phyloP scores from a whole-genome alignment of 495 filamentous ascomycete species.

The Schizothecium vesticola region DNA sequence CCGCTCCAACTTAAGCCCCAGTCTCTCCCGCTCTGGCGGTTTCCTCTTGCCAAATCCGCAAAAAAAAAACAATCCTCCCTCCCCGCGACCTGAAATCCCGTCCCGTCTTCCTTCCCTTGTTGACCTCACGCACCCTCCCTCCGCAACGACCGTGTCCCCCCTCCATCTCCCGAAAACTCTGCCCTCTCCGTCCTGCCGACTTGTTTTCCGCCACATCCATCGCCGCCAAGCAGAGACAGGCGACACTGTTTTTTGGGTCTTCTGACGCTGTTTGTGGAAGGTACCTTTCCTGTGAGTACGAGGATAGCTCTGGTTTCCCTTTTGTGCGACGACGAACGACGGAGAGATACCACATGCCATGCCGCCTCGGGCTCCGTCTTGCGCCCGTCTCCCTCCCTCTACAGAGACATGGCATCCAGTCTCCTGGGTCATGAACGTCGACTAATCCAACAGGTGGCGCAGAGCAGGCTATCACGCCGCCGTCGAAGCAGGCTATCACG shows the following conservation, averaged over 20 bases:
- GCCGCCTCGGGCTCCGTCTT: neutral
- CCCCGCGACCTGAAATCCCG: neutral
- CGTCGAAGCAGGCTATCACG: neutral
- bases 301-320: neutral
- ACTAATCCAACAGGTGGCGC: neutral
- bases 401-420: neutral
- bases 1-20: constrained; percentile 9
- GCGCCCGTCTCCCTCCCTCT: neutral
- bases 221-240: neutral
- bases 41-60: neutral
- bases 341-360: neutral
- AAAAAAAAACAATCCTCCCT: neutral
- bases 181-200: neutral
- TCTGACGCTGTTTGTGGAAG: neutral
- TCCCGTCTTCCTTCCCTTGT: neutral
- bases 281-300: neutral
- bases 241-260: neutral
- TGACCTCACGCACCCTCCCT: neutral
- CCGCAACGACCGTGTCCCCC: neutral
- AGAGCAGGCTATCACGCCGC: neutral
- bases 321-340: neutral
- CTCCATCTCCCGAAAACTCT: neutral
- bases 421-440: neutral
- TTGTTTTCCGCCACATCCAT: neutral
- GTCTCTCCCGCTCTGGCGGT: constrained; percentile 8